Evolutionary conservation across 2,329 filamentous ascomycete genomes (phyloP), one percentile per base, ranked within the genome.

Genomic region (Emericellopsis cladophorae): DNA sequence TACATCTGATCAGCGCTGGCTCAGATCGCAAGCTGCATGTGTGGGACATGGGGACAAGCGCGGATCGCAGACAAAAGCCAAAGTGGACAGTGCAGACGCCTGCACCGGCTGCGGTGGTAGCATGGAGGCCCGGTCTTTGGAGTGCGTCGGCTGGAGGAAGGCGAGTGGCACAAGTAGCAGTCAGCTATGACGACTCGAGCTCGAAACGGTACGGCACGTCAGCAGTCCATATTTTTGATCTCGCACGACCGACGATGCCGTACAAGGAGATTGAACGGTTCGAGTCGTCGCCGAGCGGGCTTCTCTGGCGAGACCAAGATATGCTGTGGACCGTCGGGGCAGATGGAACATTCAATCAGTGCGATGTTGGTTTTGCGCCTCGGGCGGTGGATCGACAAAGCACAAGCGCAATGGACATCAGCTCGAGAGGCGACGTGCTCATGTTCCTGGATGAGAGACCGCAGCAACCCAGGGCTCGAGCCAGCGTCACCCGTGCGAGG

Each of bases 201-300:
- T 56, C 66, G 35, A 70, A 68, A 42, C 65, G 68, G 8, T 70
- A 70, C 40, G 76, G 75, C 34, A 72, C 74, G 35, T 72, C 67
- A 23, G 64, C 68, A 0, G 74, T 81, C 12, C 77, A 83, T 42
- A 65, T 83, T 16, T 84, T 78, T 77, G 79, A 84, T 51, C 58
- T 84, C n/a, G 78, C 76, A 7, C 66, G 79, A 26, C 76, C 79
- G 1, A 74, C 76, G 2, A 70, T 83, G 64, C 77, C 79, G 0
- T 81, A 79, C 51, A 79, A 80, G 47, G 74, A 79, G 48, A 69
- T 83, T 37, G 72, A 79, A 44, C 60, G 70, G 32, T 81, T 80
- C 46, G 69, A 74, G 18, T 64, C 54, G 23, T 70, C 76, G 3
- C 78, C 78, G 1, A 68, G 66, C 8, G 69, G 69, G 2, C 54